Evolutionary conservation across 2,329 filamentous ascomycete genomes (phyloP), one percentile per base, ranked within the genome.

Genomic region (Keithomyces neogunnii): DNA sequence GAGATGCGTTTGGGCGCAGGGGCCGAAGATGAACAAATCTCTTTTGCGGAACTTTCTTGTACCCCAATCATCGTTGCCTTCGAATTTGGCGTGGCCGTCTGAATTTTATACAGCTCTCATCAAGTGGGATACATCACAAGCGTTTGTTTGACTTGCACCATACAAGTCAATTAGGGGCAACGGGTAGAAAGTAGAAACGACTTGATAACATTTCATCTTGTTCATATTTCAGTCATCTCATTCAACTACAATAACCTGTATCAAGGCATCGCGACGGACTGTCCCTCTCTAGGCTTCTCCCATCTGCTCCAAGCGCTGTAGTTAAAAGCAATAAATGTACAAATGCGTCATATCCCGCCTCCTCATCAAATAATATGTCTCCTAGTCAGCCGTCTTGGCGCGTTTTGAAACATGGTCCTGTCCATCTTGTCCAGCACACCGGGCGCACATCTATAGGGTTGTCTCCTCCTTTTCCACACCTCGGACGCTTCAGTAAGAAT

Each of bases 1-100:
- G 67, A 44, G 70, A 68, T 58, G 65, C 63, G 56, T 71, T 69
- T 62, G 69, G 72, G 8, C 62, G 71, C 58, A 68, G 64, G 49
- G 65, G 67, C 55, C 61, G 59, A 60, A 55, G 63, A 55, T 60
- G 60, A 30, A 8, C 13, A 2, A 19, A 13, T 13, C 36, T 13
- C 4, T 13, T 19, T 19, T 19, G 19, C 19, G 19, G 19, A 35
- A 7, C 6, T 35, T 35, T 35, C 6, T 35, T 35, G 33, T 11
- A 35, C 6, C 6, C 11, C 35, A 19, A 19, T 19, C 19, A 19
- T 19, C 19, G 19, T 19, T 19, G 19, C 19, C 19, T 19, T 19
- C 19, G 19, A 19, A 19, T 19, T 19, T 19, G 19, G 19, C 19
- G 19, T 19, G 19, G 19, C 19, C 19, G 19, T 19, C 19, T 19